These are phyloP conservation scores for Cephalotrichum gorgonifer DNA, from an alignment of 2,329 filamentous ascomycete species.

Conservation along the genomic window DNA sequence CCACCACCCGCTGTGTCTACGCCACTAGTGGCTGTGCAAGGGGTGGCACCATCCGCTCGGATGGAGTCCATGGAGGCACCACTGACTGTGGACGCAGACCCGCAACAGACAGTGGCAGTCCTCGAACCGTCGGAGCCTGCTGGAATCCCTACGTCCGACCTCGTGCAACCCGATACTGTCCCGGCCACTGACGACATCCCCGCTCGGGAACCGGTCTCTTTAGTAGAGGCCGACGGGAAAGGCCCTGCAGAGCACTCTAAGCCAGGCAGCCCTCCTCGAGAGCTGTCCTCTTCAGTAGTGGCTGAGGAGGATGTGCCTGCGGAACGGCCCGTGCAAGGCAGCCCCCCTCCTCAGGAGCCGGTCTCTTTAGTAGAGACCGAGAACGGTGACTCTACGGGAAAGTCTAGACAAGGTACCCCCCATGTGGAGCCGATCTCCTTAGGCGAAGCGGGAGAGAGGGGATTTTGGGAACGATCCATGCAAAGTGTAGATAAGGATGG, in stretches of 20 bases:
- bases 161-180: neutral
- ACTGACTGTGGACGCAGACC: neutral
- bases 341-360: too few relatives aligned
- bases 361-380: too few relatives aligned
- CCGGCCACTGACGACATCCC: too few relatives aligned
- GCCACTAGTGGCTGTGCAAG: neutral
- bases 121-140: neutral
- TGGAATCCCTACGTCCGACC: neutral
- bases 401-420: too few relatives aligned
- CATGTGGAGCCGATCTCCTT: neutral
- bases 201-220: neutral
- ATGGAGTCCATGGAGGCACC: neutral
- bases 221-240: neutral
- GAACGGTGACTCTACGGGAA: too few relatives aligned
- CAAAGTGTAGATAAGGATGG: neutral
- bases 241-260: neutral
- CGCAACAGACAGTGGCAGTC: neutral
- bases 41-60: neutral
- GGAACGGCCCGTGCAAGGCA: too few relatives aligned
- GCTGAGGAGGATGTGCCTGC: too few relatives aligned
- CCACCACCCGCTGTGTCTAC: neutral
- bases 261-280: too few relatives aligned
- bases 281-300: too few relatives aligned
- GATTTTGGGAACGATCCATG: neutral
- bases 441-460: neutral